Evolutionary conservation across 805 yeast species (phyloP), one percentile per base, ranked within the genome.

Genomic region (Saccharomycopsis fibuligera): DNA sequence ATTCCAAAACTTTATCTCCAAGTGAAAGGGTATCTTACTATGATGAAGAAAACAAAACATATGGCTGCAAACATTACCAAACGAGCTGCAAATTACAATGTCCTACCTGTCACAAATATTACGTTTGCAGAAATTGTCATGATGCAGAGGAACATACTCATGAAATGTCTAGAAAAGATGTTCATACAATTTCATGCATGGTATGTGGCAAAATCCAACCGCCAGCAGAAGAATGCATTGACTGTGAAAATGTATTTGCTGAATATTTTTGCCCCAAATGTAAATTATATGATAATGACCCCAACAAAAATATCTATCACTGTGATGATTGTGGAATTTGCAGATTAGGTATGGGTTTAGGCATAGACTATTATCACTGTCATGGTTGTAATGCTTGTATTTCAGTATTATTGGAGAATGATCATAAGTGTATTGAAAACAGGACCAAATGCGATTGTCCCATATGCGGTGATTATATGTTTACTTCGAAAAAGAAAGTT

Each of bases 281-380:
- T 68, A 82, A 79, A 51, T 71, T 90, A 23, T 91, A 84, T 70
- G 96, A 89, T 61, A 83, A 84, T 60, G 93, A 87, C 60, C 80
- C 76, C 43, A 68, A 73, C 38, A 88, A 87, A 60, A 84, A 84
- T 54, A 89, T 90, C 22, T 90, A 89, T 60, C 98, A 90, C 62
- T 90, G 98, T 63, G 86, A 81, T 57, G 85, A 82, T 57, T 90
- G 98, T 68, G 96, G 96, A 0, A 88, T 91, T 47, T 90, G 98
- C 62, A 75, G 97, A 12, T 69, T 91, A 8, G 98, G 98, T 1
- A 70, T 84, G 23, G 97, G 97, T 0, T 65, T 88, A 21, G 93
- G 87, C 16, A 83, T 84, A 55, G 97, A 90, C 64, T 89, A 83
- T 58, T 88, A 87, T 68, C 98, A 90, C 62, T 90, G 98, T 66